Conservation (phyloP, 2,329 filamentous ascomycete genomes). For the Ophiostoma tasmaniense region DNA sequence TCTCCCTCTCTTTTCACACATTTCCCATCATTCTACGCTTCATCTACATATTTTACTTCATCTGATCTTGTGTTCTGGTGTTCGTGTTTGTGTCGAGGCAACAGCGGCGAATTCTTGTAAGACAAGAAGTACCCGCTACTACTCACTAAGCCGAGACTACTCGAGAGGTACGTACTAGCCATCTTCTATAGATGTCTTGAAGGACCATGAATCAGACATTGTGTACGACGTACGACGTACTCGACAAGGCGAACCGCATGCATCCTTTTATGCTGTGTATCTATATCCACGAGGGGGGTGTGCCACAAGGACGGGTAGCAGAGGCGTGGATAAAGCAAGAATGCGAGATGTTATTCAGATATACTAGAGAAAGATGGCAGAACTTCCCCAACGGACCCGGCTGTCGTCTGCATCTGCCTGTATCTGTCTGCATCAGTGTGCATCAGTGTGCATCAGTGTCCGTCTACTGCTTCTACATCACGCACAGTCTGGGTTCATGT, state of each 20-base stretch:
- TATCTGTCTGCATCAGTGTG: neutral
- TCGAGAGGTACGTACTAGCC: neutral
- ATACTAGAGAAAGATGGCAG: neutral
- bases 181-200: neutral
- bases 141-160: neutral
- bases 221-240: neutral
- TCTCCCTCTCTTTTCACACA: neutral
- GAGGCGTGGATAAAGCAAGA: neutral
- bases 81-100: neutral
- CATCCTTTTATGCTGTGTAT: neutral
- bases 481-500: neutral
- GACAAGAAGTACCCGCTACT: neutral
- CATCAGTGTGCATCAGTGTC: neutral
- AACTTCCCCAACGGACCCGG: slow-evolving; percentile 1
- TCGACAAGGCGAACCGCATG: slow-evolving; percentile 2
- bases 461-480: neutral
- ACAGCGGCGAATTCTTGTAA: neutral
- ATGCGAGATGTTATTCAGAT: neutral
- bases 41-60: neutral
- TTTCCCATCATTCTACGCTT: neutral
- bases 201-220: neutral
- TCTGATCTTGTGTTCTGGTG: neutral
- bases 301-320: neutral
- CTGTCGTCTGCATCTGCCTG: neutral
- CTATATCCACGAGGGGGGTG: neutral